A percentile compares a stretch with the other conserved stretches of the same genome.
Conservation (phyloP, 371 early-diverging fungal genomes). For the Rhizopus delemar region DNA sequence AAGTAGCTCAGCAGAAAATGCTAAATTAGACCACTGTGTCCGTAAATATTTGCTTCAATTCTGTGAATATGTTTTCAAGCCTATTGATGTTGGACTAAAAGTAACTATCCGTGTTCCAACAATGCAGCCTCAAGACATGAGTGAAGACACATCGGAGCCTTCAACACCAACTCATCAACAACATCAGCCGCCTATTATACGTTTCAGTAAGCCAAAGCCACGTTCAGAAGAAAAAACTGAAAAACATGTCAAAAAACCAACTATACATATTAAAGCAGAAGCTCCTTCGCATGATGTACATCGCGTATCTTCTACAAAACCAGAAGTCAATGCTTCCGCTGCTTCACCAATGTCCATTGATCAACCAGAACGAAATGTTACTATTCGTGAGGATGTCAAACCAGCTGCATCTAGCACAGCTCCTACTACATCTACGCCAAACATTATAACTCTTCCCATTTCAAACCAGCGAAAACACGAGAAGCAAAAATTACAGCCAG, state of each 20-base stretch:
- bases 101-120: slow-evolving; percentile 52
- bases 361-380: slow-evolving; percentile 2
- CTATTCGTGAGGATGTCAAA: slow-evolving; percentile 6
- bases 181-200: slow-evolving; percentile 27
- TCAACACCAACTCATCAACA: slow-evolving; percentile 21
- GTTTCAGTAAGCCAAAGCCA: slow-evolving; percentile 35
- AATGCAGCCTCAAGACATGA: slow-evolving; percentile 20
- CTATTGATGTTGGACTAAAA: slow-evolving; percentile 57
- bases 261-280: slow-evolving; percentile 25
- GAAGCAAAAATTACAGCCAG: not conserved
- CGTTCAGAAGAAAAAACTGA: slow-evolving; percentile 24
- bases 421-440: not conserved
- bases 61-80: slow-evolving; percentile 63
- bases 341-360: slow-evolving; percentile 14
- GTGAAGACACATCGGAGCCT: slow-evolving; percentile 28
- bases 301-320: not conserved
- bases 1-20: slow-evolving; percentile 32
- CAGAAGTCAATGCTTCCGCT: not conserved
- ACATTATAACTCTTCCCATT: slow-evolving; percentile 1
- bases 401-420: slow-evolving; percentile 22
- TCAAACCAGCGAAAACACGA: not conserved
- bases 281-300: slow-evolving; percentile 8
- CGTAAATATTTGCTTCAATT: slow-evolving; percentile 60
- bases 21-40: slow-evolving; percentile 53
- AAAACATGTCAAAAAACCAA: slow-evolving; percentile 18